Percentiles rank a stretch among this genome's conserved stretches.
phyloP scores from a whole-genome alignment of 2,329 filamentous ascomycete species.

The Cladosporium colombiae region DNA sequence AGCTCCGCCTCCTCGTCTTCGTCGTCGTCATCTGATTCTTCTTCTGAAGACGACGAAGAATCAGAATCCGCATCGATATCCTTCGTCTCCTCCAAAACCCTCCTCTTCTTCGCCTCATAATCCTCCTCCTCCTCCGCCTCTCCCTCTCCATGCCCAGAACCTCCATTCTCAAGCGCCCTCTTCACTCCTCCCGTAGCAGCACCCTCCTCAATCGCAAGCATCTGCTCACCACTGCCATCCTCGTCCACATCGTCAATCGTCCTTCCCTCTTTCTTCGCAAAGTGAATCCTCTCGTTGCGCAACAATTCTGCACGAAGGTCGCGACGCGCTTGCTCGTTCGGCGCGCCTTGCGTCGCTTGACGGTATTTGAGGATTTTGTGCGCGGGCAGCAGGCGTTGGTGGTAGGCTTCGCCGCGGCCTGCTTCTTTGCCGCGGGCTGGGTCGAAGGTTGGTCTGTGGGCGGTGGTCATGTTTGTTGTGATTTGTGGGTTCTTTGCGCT shows the following conservation, averaged over 20 bases:
- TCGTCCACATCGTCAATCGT: constrained; percentile 41
- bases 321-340: constrained; percentile 67
- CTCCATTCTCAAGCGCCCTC: constrained; percentile 43
- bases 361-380: constrained; percentile 91
- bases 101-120: constrained; percentile 76
- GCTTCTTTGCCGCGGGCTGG: constrained; percentile 94
- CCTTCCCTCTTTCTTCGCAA: constrained; percentile 76
- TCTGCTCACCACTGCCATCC: constrained; percentile 21
- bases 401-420: constrained; percentile 88
- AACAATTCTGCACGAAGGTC: constrained; percentile 90
- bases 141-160: constrained; percentile 32
- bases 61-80: constrained; percentile 84
- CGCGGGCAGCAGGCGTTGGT: constrained; percentile 91
- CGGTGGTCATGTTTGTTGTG: constrained; percentile 49
- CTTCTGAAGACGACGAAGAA: constrained; percentile 37
- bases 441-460: constrained; percentile 90
- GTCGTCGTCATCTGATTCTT: constrained; percentile 72
- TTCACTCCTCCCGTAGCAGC: constrained; percentile 33
- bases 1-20: constrained; percentile 82
- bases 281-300: constrained; percentile 83
- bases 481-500: background rate
- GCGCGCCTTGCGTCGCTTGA: constrained; percentile 86
- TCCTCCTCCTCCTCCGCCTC: constrained; percentile 60
- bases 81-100: constrained; percentile 82
- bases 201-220: constrained; percentile 53